Evolutionary conservation across 768 basidiomycete species (phyloP).

Genomic region (Tylopilus plumbeoviolaceoides): DNA sequence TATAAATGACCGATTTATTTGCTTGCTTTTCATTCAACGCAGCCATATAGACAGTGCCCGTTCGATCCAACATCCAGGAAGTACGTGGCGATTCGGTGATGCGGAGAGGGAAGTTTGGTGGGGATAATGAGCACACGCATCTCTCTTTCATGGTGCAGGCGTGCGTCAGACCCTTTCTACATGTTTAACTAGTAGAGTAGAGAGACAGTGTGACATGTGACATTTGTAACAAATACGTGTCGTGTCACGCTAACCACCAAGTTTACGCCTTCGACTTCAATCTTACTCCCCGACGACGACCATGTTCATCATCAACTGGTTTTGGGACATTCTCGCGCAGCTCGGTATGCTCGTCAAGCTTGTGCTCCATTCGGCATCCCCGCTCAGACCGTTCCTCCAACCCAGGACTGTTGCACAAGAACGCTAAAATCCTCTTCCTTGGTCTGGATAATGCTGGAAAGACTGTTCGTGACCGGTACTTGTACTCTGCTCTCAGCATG

Average conservation of each 20-base stretch:
- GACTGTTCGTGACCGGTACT: slow-evolving; percentile 58
- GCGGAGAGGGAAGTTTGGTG: slow-evolving; percentile 55
- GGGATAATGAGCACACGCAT: slow-evolving; percentile 61
- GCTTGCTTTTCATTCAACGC: slow-evolving; percentile 34
- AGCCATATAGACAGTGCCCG: slow-evolving; percentile 74
- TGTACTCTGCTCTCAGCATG: neutral
- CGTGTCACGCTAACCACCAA: slow-evolving; percentile 14
- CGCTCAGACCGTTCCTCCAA: slow-evolving; percentile 3
- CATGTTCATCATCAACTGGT: slow-evolving; percentile 92
- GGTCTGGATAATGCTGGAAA: slow-evolving; percentile 99
- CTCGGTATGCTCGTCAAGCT: slow-evolving; percentile 58
- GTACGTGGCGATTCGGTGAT: slow-evolving; percentile 65
- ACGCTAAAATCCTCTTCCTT: slow-evolving; percentile 98
- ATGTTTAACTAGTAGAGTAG: slow-evolving; percentile 20
- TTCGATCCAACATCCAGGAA: slow-evolving; percentile 39
- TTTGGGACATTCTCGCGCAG: slow-evolving; percentile 92
- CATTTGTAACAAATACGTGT: slow-evolving; percentile 8
- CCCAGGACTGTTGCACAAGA: slow-evolving; percentile 89
- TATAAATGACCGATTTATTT: slow-evolving; percentile 11
- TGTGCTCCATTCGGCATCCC: neutral
- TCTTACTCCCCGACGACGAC: slow-evolving; percentile 23
- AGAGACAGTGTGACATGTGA: neutral
- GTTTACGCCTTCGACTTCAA: slow-evolving; percentile 13
- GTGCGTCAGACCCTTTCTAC: slow-evolving; percentile 70
- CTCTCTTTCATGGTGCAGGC: slow-evolving; percentile 42